phyloP scores from a whole-genome alignment of 257 asterid species.

The Nicotiana undulata region DNA sequence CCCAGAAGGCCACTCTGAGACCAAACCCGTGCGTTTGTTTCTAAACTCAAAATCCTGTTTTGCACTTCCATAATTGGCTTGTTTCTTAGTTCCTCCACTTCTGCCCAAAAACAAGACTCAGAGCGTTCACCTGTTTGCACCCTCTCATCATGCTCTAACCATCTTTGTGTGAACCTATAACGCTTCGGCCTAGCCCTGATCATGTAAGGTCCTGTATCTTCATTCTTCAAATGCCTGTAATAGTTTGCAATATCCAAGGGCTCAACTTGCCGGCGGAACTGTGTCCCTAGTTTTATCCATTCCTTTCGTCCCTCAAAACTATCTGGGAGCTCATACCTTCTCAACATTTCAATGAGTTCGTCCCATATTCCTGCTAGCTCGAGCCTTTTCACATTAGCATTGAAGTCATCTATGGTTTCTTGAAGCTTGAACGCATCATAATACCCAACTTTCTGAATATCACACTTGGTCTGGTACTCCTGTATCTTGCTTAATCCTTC shows the following conservation, averaged over 20 bases:
- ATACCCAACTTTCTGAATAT: slow-evolving; percentile 63
- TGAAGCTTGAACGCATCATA: slow-evolving; percentile 78
- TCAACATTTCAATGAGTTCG: slow-evolving; percentile 64
- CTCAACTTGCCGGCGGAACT: slow-evolving; percentile 60
- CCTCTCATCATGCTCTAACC: slow-evolving; percentile 75
- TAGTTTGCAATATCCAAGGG: slow-evolving; percentile 89
- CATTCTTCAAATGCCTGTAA: slow-evolving; percentile 60
- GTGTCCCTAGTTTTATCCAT: slow-evolving; percentile 70
- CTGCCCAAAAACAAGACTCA: slow-evolving; percentile 82
- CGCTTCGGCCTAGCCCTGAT: slow-evolving; percentile 62
- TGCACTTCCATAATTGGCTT: slow-evolving; percentile 31
- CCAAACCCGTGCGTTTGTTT: slow-evolving; percentile 40
- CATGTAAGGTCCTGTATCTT: slow-evolving; percentile 87
- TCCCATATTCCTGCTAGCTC: slow-evolving; percentile 79
- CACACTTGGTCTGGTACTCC: slow-evolving; percentile 59
- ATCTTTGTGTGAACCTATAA: slow-evolving; percentile 55
- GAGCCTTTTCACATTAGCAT: slow-evolving; percentile 53
- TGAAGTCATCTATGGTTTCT: slow-evolving; percentile 44
- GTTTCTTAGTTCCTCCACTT: slow-evolving; percentile 71
- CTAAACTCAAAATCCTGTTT: slow-evolving; percentile 40
- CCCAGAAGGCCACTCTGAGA: slow-evolving; percentile 28
- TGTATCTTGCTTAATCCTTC: slow-evolving; percentile 47
- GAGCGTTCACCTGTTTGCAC: slow-evolving; percentile 29
- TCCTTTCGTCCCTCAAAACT: slow-evolving; percentile 71
- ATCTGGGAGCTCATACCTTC: slow-evolving; percentile 69